A percentile compares a stretch with the other conserved stretches of the same genome.
These are phyloP conservation scores for Agrocybe praecox DNA, from an alignment of 768 basidiomycete genomes.

Conservation along the genomic window DNA sequence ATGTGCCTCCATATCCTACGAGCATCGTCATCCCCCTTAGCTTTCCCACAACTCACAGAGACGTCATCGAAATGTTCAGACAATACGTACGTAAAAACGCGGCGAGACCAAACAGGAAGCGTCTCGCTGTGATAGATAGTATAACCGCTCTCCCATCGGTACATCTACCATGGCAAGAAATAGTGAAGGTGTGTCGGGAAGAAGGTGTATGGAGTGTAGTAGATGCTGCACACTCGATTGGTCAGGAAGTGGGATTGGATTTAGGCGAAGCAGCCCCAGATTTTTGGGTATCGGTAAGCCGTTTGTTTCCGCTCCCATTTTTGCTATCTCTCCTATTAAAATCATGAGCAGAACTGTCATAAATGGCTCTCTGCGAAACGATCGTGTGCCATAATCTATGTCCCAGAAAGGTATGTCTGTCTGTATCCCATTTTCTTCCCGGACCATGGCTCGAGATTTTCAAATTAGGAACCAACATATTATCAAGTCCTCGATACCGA, in stretches of 20 bases:
- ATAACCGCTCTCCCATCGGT: slow-evolving; percentile 69
- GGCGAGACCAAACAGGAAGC: slow-evolving; percentile 40
- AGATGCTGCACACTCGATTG: slow-evolving; percentile 83
- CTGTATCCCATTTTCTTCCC: slow-evolving; percentile 3
- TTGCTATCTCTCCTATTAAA: not conserved
- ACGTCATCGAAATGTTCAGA: slow-evolving; percentile 55
- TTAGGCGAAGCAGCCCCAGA: slow-evolving; percentile 62
- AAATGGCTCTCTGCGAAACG: slow-evolving; percentile 84
- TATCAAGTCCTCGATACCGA: slow-evolving; percentile 62
- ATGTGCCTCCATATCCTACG: slow-evolving; percentile 55
- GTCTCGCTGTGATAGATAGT: slow-evolving; percentile 71
- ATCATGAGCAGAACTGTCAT: slow-evolving; percentile 64
- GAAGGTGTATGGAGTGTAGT: slow-evolving; percentile 66
- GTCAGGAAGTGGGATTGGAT: slow-evolving; percentile 70
- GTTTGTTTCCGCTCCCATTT: not conserved
- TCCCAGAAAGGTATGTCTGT: slow-evolving; percentile 50
- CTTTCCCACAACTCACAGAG: slow-evolving; percentile 58
- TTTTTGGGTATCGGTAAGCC: slow-evolving; percentile 74
- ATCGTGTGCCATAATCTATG: slow-evolving; percentile 71
- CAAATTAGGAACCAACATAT: slow-evolving; percentile 61
- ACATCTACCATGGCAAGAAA: slow-evolving; percentile 75
- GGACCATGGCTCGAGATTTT: not conserved
- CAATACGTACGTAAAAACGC: slow-evolving; percentile 38
- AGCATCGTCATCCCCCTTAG: slow-evolving; percentile 47
- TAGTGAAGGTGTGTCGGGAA: slow-evolving; percentile 65